Base-by-base conservation (phyloP, 1,284 basidiomycete genomes). In the Lentinula novae-zelandiae region DNA sequence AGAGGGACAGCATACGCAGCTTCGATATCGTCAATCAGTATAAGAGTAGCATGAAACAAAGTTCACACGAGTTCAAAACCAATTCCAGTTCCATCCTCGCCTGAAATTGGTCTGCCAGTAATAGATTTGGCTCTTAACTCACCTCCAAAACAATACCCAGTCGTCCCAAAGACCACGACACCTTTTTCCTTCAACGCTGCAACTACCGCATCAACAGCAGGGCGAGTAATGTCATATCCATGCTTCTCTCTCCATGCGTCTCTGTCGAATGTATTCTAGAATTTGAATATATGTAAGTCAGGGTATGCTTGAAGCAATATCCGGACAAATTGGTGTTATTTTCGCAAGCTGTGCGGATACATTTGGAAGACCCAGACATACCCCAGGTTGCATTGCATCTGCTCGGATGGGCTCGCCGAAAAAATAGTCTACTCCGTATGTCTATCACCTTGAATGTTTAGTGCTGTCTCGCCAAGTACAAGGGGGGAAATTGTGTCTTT, bases 131-230 rank as follows among this genome's bases (percentile, higher is more conserved):
- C 38, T 39, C 13, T 5, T 8, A 20, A 3, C 74, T 65, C 65
- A 78, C 84, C 89, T 49, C 90, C 89, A 63, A 84, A 87, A 75
- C 90, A 92, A 74, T 85, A 91, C 0, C 87, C 88, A 1, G 81
- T 83, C 0, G 84, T 86, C 5, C 76, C 86, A 61, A 89, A 81
- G 17, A 71, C 68, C 4, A 76, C 83, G 39, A 90, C 75, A 1
- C 89, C 88, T 60, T 80, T 68, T 15, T 72, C 79, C 67, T 83
- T 84, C 57, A 91, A 78, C 0, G 76, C 82, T 1, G 70, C 71
- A 49, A 89, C 77, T 60, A 89, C 81, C 31, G 78, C 82, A 71
- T 90, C 80, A 42, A 90, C 67, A 1, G 67, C 46, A 0, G 83
- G 79, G n/a, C 81, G 80, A 17, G 84, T 85, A 8, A 73, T 66